These are phyloP conservation scores for Candolleomyces eurysporus DNA, from an alignment of 768 basidiomycete species.

Conservation along the genomic window DNA sequence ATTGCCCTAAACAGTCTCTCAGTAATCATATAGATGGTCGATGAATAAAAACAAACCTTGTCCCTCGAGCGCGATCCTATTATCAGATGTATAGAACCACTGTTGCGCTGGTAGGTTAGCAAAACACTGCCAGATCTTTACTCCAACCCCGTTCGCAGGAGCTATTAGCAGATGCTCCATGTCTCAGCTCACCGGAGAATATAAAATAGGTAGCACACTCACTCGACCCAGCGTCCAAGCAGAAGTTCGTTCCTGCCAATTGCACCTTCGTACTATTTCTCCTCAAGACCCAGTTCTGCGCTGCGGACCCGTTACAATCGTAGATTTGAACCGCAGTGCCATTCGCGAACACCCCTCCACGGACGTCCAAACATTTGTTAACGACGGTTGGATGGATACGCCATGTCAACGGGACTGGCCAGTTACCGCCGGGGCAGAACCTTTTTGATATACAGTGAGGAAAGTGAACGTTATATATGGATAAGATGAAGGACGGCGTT, in stretches of 20 bases:
- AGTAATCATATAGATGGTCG: background rate
- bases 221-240: conserved; percentile 35
- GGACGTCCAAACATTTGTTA: conserved; percentile 28
- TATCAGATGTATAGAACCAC: conserved; percentile 30
- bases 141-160: background rate
- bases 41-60: conserved; percentile 18
- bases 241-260: conserved; percentile 27
- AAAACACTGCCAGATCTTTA: conserved; percentile 33
- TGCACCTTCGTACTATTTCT: conserved; percentile 25
- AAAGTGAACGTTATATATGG: too few relatives aligned
- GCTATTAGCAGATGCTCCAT: background rate
- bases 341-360: conserved; percentile 22
- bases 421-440: conserved; percentile 22
- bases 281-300: conserved; percentile 31
- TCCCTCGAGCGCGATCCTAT: conserved; percentile 25
- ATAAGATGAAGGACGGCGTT: too few relatives aligned
- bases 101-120: conserved; percentile 30
- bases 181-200: too few relatives aligned
- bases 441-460: conserved; percentile 1
- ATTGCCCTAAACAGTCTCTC: conserved; percentile 17
- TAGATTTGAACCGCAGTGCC: conserved; percentile 29
- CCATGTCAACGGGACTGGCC: conserved; percentile 13
- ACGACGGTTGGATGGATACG: conserved; percentile 7
- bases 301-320: conserved; percentile 31
- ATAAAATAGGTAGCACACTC: conserved; percentile 5